Base-by-base conservation (phyloP, 768 basidiomycete genomes). In the Gymnopilus junonius region DNA sequence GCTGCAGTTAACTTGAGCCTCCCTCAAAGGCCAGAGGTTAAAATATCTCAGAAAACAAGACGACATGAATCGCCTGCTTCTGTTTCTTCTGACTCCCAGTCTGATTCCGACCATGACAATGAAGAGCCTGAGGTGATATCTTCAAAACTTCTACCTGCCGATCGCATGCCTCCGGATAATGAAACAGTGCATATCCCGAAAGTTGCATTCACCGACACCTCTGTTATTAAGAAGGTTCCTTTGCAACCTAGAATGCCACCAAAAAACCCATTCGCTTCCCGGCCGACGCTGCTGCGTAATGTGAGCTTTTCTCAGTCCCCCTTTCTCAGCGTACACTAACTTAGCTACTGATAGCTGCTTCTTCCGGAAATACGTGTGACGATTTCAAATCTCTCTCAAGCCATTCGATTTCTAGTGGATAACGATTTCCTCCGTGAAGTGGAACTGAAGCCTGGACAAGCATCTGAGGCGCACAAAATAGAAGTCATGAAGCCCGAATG, bases 341-440 rank as follows among this genome's bases (percentile, higher is more conserved):
- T 53, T 25, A 15, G 32, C 23, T 58, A 32, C 56, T 29, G 3
- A 29, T 51, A 95, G 93, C 78, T 97, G 12, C 82, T 97, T 4
- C 79, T 90, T 20, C 92, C 91, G 12, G 95, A 97, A 72, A 95
- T 97, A 39, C 87, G 90, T 29, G 82, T 92, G 66, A 96, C 95
- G 0, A 84, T 95, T 4, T 96, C 94, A 1, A 95, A 95, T 74
- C 82, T 98, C 4, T 95, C 95, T 0, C 96, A 98, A 74, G 94
- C 93, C 4, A 93, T 97, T 65, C 87, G 85, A 31, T 98, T 97
- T 75, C 75, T 97, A 17, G 94, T 93, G 1, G 91, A 92, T 64
- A 97, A 98, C 66, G 89, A 95, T 70, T 94, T 96, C 76, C 77
- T 98, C 35, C 79, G 82, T 46, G 85, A 85, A 31, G 93, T 97